Evolutionary conservation across 2,329 filamentous ascomycete species (phyloP), one percentile per base, ranked within the genome.

Genomic region (Cadophora sp.): DNA sequence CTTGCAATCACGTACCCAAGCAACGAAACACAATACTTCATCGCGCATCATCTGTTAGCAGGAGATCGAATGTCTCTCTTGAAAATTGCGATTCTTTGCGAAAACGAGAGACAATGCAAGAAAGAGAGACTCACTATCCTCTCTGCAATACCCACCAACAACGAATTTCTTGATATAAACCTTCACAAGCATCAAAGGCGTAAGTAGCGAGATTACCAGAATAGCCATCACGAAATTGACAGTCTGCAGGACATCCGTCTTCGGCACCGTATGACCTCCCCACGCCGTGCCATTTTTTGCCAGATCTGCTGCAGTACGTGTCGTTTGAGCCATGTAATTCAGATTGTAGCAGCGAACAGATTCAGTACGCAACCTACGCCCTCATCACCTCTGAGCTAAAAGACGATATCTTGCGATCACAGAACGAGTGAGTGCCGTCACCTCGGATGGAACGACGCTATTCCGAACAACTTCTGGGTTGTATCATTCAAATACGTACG

Each of bases 181-280:
- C 40, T 59, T 65, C 56, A 61, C 5, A 14, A 48, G n/a, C 16
- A 69, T 16, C 19, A 66, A 22, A 1, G 64, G 58, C 4, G 29
- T 26, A 2, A 69, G 27, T 4, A 69, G 22, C 16, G 61, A 43
- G 19, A 66, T 59, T n/a, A 37, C 59, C 29, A 66, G 4, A 19
- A 69, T 48, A 12, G 31, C 26, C 26, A 26, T 46, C 58, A 62
- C 58, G 22, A 58, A 4, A 56, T 58, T 66, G 48, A 60, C 31
- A 22, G 60, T 62, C 8, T 61, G 56, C 3, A 65, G 40, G n/a
- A 61, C 51, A 64, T 69, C 67, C 1, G 43, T 62, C 26, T 27
- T 48, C 27, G 6, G n/a, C 5, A 29, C 31, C 60, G 11, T 51
- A 1, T 4, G 27, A 14, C 14, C 31, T 19, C 11, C 27, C 43